These are phyloP conservation scores for Saprolegnia parasitica DNA, from an alignment of 352 stramenopile genomes.

Conservation along the genomic window DNA sequence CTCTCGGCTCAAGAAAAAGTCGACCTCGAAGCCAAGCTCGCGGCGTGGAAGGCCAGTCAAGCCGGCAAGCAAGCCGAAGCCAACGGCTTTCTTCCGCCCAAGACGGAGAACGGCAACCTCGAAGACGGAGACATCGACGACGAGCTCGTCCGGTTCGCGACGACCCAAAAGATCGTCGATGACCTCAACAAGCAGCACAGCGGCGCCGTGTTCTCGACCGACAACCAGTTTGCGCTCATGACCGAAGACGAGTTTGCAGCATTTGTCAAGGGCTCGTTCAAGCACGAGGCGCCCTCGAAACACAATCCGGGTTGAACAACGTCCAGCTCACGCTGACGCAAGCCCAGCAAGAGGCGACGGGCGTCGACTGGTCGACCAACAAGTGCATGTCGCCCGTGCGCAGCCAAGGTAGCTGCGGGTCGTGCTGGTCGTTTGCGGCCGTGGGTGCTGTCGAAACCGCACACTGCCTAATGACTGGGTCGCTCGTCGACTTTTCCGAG, in stretches of 20 bases:
- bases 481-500: slow-evolving; percentile 43
- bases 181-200: not conserved
- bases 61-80: not conserved
- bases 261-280: slow-evolving; percentile 32
- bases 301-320: not conserved
- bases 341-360: not conserved
- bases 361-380: slow-evolving; percentile 31
- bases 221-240: slow-evolving; percentile 70
- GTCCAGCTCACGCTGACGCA: not conserved
- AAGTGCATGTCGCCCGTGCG: slow-evolving; percentile 31
- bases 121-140: not conserved
- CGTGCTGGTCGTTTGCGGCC: slow-evolving; percentile 45
- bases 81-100: too few species aligned
- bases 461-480: slow-evolving; percentile 31
- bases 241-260: slow-evolving; percentile 59
- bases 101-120: not conserved
- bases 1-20: too few species aligned
- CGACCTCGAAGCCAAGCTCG: not conserved
- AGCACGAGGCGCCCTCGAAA: not conserved
- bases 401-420: slow-evolving; percentile 41
- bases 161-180: not conserved
- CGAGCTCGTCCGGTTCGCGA: not conserved
- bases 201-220: slow-evolving; percentile 53
- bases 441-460: slow-evolving; percentile 33
- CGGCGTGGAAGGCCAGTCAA: slow-evolving; percentile 2